Evolutionary conservation across 768 basidiomycete species (phyloP).

Genomic region (Pisolithus tinctorius): DNA sequence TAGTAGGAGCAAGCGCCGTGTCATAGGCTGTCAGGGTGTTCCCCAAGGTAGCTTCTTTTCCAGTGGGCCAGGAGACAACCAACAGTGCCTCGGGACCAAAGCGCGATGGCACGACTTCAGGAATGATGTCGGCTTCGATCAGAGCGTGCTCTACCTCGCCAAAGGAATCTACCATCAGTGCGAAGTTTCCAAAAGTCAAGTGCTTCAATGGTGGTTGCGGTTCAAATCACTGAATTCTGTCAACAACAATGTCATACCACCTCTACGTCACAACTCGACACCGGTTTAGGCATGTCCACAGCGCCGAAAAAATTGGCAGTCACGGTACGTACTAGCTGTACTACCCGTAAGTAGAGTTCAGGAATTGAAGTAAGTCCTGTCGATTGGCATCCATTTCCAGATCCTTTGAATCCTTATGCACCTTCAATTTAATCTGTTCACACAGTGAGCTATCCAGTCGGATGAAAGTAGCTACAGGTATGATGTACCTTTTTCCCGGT

Average conservation of each 20-base stretch:
- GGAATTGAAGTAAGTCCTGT: slow-evolving; percentile 43
- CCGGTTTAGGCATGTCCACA: background rate
- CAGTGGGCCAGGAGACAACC: slow-evolving; percentile 22
- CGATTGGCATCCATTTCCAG: slow-evolving; percentile 52
- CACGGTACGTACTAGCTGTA: background rate
- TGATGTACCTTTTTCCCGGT: slow-evolving; percentile 53
- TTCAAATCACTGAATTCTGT: background rate
- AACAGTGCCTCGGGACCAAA: slow-evolving; percentile 26
- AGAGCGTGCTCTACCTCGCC: slow-evolving; percentile 11
- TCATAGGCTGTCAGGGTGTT: slow-evolving; percentile 30
- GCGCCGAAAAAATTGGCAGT: background rate
- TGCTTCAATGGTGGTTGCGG: background rate
- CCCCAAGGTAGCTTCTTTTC: slow-evolving; percentile 30
- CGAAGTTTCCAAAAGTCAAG: background rate
- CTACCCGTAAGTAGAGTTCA: slow-evolving; percentile 44
- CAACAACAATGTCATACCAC: background rate
- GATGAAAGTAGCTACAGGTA: background rate
- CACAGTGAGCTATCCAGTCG: background rate
- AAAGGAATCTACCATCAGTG: slow-evolving; percentile 18
- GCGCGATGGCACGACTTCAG: slow-evolving; percentile 23
- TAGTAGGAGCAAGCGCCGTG: slow-evolving; percentile 44
- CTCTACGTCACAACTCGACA: no score
- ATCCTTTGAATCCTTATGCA: slow-evolving; percentile 53
- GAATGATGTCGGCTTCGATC: slow-evolving; percentile 17
- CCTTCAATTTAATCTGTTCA: slow-evolving; percentile 53